These are phyloP conservation scores for Phytophthora fragariaefolia DNA, from an alignment of 352 stramenopile species.

Conservation along the genomic window DNA sequence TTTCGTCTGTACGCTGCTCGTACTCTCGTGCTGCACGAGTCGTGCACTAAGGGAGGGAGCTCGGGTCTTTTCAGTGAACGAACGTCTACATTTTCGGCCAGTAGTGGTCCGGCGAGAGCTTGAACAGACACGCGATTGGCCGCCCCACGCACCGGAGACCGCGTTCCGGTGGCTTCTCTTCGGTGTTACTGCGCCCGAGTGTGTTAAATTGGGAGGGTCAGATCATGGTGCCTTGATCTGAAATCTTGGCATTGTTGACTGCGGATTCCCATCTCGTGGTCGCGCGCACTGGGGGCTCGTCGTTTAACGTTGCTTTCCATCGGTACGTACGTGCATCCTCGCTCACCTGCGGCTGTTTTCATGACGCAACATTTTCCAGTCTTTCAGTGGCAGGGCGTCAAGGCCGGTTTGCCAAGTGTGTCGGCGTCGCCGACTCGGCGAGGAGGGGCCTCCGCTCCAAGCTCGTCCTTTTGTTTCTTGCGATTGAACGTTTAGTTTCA, in stretches of 20 bases:
- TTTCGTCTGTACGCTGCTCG: neutral
- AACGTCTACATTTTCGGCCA: neutral
- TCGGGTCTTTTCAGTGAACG: slow-evolving; percentile 1
- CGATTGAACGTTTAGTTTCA: neutral
- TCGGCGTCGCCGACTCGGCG: neutral
- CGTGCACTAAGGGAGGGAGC: neutral
- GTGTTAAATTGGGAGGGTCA: too few species aligned
- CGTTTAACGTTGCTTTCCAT: slow-evolving; percentile 1
- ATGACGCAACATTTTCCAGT: neutral
- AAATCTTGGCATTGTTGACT: too few species aligned
- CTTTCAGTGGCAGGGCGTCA: slow-evolving; percentile 1
- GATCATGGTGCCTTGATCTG: too few species aligned
- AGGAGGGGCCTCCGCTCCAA: too few species aligned
- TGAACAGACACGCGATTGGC: slow-evolving; percentile 10
- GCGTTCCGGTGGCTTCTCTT: too few species aligned
- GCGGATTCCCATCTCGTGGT: too few species aligned
- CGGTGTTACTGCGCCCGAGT: too few species aligned
- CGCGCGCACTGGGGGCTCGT: neutral
- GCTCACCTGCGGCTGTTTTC: slow-evolving; percentile 1
- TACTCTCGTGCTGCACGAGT: too few species aligned
- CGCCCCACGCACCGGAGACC: too few species aligned
- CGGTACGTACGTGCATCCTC: neutral
- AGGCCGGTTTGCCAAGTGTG: neutral
- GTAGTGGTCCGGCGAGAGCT: neutral
- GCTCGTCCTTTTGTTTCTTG: neutral